These are phyloP conservation scores for Suhomyces chickasaworum DNA, from an alignment of 1,139 yeast genomes.

Conservation along the genomic window DNA sequence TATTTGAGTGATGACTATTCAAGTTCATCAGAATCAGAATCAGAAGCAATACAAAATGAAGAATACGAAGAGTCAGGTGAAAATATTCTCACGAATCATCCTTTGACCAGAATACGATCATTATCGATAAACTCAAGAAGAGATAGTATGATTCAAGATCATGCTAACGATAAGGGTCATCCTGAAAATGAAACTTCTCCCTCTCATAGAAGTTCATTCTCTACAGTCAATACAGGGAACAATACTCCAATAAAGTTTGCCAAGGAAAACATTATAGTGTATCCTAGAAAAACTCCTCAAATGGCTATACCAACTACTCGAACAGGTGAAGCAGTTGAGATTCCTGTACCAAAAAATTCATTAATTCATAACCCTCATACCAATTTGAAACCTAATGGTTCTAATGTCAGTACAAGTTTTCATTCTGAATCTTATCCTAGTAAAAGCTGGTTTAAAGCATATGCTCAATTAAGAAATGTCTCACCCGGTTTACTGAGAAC, in stretches of 20 bases:
- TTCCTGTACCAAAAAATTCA: constrained; percentile 49
- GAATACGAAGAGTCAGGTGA: constrained; percentile 19
- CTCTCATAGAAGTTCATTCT: constrained; percentile 5
- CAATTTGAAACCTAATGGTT: neutral
- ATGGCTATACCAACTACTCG: constrained; percentile 85
- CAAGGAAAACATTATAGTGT: constrained; percentile 19
- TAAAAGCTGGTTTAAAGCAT: constrained; percentile 31
- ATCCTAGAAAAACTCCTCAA: constrained; percentile 68
- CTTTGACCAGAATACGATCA: constrained; percentile 35
- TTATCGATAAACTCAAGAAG: constrained; percentile 31
- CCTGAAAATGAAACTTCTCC: constrained; percentile 18
- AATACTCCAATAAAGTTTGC: constrained; percentile 10
- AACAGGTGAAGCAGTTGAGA: constrained; percentile 77
- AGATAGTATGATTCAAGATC: constrained; percentile 21
- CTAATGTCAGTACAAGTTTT: constrained; percentile 3
- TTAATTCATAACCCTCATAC: constrained; percentile 15
- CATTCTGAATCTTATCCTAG: constrained; percentile 5
- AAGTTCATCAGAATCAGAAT: constrained; percentile 20
- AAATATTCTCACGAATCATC: constrained; percentile 30
- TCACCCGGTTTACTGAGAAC: constrained; percentile 22
- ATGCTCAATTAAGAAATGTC: constrained; percentile 25
- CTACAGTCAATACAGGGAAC: neutral
- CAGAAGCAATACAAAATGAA: constrained; percentile 20
- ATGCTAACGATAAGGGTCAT: neutral
- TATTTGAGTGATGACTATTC: constrained; percentile 66